phyloP scores from a whole-genome alignment of 2,329 filamentous ascomycete genomes.

The Trichoderma cornu-damae region DNA sequence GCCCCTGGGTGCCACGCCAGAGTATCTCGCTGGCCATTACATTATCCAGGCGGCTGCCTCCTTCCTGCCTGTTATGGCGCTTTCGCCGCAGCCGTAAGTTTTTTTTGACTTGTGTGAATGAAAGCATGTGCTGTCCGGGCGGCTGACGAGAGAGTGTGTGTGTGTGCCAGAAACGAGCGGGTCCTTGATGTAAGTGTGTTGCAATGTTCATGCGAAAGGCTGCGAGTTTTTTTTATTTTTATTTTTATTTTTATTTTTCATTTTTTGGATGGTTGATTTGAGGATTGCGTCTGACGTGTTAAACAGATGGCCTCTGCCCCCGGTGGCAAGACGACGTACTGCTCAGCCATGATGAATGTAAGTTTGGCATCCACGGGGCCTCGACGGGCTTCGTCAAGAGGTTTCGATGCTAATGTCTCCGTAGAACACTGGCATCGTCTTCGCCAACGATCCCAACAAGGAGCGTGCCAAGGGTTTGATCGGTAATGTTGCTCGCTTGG shows the following conservation, averaged over 20 bases:
- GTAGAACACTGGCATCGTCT: conserved; percentile 90
- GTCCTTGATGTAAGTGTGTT: conserved; percentile 62
- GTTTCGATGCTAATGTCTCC: conserved; percentile 32
- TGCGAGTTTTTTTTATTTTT: too few relatives aligned
- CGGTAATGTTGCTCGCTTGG: conserved; percentile 93
- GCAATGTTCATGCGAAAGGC: neutral
- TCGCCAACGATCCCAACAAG: conserved; percentile 96
- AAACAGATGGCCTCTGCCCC: conserved; percentile 27
- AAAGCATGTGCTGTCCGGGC: neutral
- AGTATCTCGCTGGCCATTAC: conserved; percentile 96
- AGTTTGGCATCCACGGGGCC: conserved; percentile 30
- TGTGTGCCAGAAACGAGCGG: conserved; percentile 63
- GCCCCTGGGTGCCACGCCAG: conserved; percentile 88
- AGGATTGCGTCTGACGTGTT: neutral
- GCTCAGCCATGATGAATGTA: conserved; percentile 60
- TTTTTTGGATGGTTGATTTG: neutral
- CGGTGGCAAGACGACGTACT: conserved; percentile 33
- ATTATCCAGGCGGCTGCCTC: conserved; percentile 95
- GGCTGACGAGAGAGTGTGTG: neutral
- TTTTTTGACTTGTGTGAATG: neutral
- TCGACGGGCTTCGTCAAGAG: conserved; percentile 42
- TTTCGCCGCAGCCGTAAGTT: conserved; percentile 68
- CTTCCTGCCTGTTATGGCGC: conserved; percentile 95
- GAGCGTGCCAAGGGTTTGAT: conserved; percentile 92
- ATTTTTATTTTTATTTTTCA: too few relatives aligned